A percentile compares a stretch with the other conserved stretches of the same genome.
Conservation (phyloP, 106 monocot species). For the Hemerocallis citrina region DNA sequence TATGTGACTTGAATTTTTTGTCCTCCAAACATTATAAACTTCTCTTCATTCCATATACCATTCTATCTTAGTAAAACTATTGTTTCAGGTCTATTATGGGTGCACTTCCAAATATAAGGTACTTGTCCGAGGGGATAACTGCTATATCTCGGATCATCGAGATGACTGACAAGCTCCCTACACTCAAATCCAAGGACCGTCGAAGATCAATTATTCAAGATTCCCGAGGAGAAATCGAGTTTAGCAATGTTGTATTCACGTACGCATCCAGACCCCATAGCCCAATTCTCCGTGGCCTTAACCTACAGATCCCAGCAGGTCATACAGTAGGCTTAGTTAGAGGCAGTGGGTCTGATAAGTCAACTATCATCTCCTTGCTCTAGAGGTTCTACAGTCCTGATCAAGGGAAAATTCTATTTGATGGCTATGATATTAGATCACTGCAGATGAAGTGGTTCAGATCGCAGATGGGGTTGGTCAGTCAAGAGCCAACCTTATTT, state of each 20-base stretch:
- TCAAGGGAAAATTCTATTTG: constrained; percentile 21
- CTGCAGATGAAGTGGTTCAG: constrained; percentile 31
- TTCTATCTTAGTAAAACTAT: background rate
- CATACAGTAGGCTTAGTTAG: constrained; percentile 27
- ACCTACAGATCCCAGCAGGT: constrained; percentile 18
- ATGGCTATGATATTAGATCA: constrained; percentile 16
- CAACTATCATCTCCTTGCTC: constrained; percentile 28
- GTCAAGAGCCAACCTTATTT: constrained; percentile 33
- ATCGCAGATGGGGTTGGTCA: constrained; percentile 30
- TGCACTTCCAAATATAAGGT: constrained; percentile 23
- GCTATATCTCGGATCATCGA: constrained; percentile 16
- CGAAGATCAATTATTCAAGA: constrained; percentile 4
- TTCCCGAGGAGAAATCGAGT: constrained; percentile 18
- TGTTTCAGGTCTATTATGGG: constrained; percentile 20
- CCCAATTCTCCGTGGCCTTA: constrained; percentile 9
- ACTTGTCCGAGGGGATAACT: constrained; percentile 23
- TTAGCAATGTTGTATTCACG: constrained; percentile 23
- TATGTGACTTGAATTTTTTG: too few relatives aligned
- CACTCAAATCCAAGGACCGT: background rate
- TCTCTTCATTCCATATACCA: too few relatives aligned
- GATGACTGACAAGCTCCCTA: constrained; percentile 16
- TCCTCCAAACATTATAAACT: too few relatives aligned
- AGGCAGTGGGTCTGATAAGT: constrained; percentile 37
- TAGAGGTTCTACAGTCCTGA: constrained; percentile 33
- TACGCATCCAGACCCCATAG: constrained; percentile 35